Conservation (phyloP, 2,329 filamentous ascomycete genomes). For the Fusarium brevicatenulatum region DNA sequence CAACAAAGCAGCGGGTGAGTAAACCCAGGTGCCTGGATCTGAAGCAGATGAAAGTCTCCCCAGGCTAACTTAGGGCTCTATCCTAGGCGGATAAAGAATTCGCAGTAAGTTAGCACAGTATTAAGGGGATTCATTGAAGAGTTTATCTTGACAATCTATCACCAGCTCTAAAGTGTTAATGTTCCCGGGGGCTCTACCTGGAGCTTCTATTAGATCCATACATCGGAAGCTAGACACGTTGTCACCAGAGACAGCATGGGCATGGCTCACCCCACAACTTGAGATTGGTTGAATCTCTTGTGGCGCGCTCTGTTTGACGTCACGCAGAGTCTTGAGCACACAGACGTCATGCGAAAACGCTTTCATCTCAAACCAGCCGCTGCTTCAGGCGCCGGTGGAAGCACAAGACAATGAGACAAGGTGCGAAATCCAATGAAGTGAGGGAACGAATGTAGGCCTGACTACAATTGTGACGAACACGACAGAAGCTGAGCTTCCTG, state of each 20-base stretch:
- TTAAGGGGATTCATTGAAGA: background rate
- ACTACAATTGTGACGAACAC: slow-evolving; percentile 5
- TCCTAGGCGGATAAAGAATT: background rate
- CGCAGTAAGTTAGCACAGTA: background rate
- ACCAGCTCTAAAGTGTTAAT: background rate
- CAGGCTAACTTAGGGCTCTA: background rate
- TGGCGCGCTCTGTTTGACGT: slow-evolving; percentile 46
- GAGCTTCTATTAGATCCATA: slow-evolving; percentile 1
- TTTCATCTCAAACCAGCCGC: slow-evolving; percentile 29
- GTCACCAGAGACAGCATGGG: slow-evolving; percentile 34
- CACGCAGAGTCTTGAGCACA: slow-evolving; percentile 28
- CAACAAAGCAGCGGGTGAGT: background rate
- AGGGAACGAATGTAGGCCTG: background rate
- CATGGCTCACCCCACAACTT: slow-evolving; percentile 37
- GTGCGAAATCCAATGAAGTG: slow-evolving; percentile 3
- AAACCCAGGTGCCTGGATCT: slow-evolving; percentile 4
- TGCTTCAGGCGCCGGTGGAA: slow-evolving; percentile 38
- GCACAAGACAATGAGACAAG: slow-evolving; percentile 31
- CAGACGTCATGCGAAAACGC: slow-evolving; percentile 42
- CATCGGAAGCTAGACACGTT: slow-evolving; percentile 39
- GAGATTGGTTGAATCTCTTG: slow-evolving; percentile 45
- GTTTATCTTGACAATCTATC: background rate
- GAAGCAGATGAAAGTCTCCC: background rate
- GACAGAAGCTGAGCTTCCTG: slow-evolving; percentile 21
- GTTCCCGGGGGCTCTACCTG: background rate